Conservation (phyloP, 306 rosid species). For the Cucumis hystrix region DNA sequence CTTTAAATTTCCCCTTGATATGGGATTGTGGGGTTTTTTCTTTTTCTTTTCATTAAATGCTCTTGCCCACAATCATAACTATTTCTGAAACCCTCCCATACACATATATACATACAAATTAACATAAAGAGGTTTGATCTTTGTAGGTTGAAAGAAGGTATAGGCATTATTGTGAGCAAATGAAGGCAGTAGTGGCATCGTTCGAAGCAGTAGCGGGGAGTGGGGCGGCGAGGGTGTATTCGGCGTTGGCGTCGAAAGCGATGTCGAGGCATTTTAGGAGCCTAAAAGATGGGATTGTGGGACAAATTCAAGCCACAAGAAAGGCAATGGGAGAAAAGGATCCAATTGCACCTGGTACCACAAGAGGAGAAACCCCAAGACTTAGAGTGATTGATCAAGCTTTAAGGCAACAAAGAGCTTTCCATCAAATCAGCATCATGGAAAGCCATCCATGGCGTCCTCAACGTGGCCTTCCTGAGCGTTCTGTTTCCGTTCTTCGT, state of each 20-base stretch:
- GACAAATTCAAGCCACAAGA: conserved; percentile 44
- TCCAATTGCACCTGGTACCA: conserved; percentile 57
- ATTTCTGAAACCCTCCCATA: neutral
- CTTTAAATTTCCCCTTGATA: neutral
- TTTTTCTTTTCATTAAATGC: conserved; percentile 39
- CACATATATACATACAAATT: neutral
- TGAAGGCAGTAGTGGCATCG: conserved; percentile 68
- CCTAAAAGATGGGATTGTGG: conserved; percentile 65
- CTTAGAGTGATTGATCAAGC: conserved; percentile 69
- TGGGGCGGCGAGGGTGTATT: conserved; percentile 70
- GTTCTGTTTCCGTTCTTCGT: conserved; percentile 76
- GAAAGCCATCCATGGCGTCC: conserved; percentile 97
- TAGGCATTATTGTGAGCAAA: conserved; percentile 75
- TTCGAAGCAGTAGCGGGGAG: conserved; percentile 72
- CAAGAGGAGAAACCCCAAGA: conserved; percentile 77
- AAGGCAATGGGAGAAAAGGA: conserved; percentile 82
- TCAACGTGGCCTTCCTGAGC: conserved; percentile 93
- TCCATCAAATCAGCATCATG: conserved; percentile 84
- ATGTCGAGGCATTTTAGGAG: conserved; percentile 81
- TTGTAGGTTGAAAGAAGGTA: conserved; percentile 78
- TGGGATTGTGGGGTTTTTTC: conserved; percentile 23
- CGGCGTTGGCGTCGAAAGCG: conserved; percentile 73
- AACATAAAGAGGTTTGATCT: neutral
- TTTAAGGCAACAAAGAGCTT: conserved; percentile 68
- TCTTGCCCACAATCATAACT: conserved; percentile 4